phyloP scores from a whole-genome alignment of 208 protist species.

The Leishmania turanica region DNA sequence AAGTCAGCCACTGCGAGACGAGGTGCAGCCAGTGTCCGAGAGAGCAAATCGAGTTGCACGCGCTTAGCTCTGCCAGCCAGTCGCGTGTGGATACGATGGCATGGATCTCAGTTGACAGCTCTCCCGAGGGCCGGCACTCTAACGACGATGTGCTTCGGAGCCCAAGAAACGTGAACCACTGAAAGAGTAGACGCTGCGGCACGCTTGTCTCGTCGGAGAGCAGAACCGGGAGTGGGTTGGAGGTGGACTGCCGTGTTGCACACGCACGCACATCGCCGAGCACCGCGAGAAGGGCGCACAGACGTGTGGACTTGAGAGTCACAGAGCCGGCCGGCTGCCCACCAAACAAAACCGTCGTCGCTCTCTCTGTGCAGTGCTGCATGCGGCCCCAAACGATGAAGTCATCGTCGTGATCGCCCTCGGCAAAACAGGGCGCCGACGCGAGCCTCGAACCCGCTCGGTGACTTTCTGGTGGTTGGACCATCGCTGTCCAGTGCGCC shows the following conservation, averaged over 20 bases:
- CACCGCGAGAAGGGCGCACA: slow-evolving; percentile 6
- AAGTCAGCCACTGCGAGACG: slow-evolving; percentile 7
- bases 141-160: not conserved
- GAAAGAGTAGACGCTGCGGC: not conserved
- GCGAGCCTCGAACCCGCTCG: not conserved
- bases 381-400: not conserved
- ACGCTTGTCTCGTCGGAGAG: not conserved
- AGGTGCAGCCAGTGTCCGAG: not conserved
- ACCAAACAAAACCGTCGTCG: not conserved
- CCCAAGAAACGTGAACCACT: slow-evolving; percentile 11
- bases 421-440: not conserved
- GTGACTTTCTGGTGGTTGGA: not conserved
- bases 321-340: not conserved
- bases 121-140: not conserved
- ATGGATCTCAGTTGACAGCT: not conserved
- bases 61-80: not conserved
- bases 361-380: not conserved
- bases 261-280: not conserved
- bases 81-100: not conserved
- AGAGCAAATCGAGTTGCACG: not conserved
- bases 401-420: not conserved
- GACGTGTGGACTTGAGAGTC: not conserved
- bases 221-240: not conserved
- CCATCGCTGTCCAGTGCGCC: not conserved
- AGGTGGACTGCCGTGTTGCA: not conserved